phyloP scores from a whole-genome alignment of 1,284 basidiomycete species.

The Nidula niveotomentosa region DNA sequence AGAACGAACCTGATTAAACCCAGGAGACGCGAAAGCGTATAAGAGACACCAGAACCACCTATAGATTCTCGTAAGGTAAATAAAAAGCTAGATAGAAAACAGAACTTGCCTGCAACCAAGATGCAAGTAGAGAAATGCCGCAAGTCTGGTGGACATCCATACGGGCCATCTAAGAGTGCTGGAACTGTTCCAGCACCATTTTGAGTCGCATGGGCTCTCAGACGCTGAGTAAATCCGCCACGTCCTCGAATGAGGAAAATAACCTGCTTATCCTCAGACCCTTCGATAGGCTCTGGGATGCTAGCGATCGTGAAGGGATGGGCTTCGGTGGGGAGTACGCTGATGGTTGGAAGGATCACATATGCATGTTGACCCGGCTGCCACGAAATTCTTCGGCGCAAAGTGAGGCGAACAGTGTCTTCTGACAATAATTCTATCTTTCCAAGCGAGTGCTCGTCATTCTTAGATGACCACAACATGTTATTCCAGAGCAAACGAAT shows the following conservation, averaged over 20 bases:
- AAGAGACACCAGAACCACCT: slow-evolving; percentile 33
- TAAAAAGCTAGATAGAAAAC: neutral
- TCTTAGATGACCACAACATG: slow-evolving; percentile 19
- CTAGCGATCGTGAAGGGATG: slow-evolving; percentile 35
- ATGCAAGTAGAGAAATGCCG: slow-evolving; percentile 25
- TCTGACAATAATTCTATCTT: slow-evolving; percentile 28
- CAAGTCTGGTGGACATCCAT: slow-evolving; percentile 30
- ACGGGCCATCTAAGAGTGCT: slow-evolving; percentile 31
- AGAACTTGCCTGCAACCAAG: slow-evolving; percentile 27
- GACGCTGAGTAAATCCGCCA: slow-evolving; percentile 25
- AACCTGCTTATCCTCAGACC: slow-evolving; percentile 14
- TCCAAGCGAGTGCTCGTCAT: slow-evolving; percentile 12
- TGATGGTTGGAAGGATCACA: slow-evolving; percentile 28
- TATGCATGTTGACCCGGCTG: slow-evolving; percentile 32
- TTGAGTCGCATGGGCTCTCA: slow-evolving; percentile 19
- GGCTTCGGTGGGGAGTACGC: slow-evolving; percentile 28
- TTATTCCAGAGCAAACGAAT: slow-evolving; percentile 27
- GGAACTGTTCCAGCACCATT: slow-evolving; percentile 19
- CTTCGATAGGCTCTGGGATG: slow-evolving; percentile 19
- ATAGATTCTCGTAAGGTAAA: neutral
- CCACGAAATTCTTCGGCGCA: slow-evolving; percentile 26
- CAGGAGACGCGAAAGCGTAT: slow-evolving; percentile 29
- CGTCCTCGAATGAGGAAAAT: slow-evolving; percentile 27
- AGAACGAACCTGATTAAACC: slow-evolving; percentile 24
- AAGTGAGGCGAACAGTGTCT: slow-evolving; percentile 28